Conservation (phyloP, 768 basidiomycete genomes). For the Lactifluus piperatus region DNA sequence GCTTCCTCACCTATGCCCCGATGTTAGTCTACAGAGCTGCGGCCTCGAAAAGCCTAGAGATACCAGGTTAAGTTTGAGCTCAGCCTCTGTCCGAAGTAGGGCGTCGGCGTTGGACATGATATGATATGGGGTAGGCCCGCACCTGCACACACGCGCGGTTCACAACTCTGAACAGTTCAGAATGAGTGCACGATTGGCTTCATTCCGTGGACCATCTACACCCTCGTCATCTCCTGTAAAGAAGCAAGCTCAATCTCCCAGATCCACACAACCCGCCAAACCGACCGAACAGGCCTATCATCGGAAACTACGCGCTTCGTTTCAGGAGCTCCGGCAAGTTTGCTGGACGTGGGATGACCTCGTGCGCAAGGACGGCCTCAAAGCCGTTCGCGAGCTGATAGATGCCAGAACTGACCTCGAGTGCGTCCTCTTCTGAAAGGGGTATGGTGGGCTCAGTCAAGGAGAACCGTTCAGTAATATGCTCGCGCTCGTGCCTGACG, state of each 20-base stretch:
- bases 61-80: slow-evolving; percentile 55
- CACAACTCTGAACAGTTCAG: no score
- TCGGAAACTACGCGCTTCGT: slow-evolving; percentile 57
- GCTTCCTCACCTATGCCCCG: slow-evolving; percentile 48
- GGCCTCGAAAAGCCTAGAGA: background rate
- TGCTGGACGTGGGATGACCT: slow-evolving; percentile 79
- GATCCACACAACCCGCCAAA: slow-evolving; percentile 35
- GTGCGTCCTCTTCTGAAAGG: slow-evolving; percentile 36
- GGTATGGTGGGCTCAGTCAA: background rate
- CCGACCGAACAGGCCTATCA: slow-evolving; percentile 68
- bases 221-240: slow-evolving; percentile 59
- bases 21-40: background rate
- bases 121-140: no score
- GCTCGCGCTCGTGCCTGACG: slow-evolving; percentile 42
- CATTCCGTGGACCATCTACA: slow-evolving; percentile 73
- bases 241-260: slow-evolving; percentile 31
- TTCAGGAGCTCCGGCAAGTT: slow-evolving; percentile 58
- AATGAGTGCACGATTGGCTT: slow-evolving; percentile 57
- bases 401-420: slow-evolving; percentile 80
- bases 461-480: slow-evolving; percentile 43
- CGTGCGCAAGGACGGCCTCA: slow-evolving; percentile 70
- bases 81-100: slow-evolving; percentile 28
- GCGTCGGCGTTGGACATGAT: background rate
- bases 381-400: slow-evolving; percentile 58
- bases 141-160: no score